Base-by-base conservation (phyloP, 1,139 yeast species). In the Hansenula lynferdii region DNA sequence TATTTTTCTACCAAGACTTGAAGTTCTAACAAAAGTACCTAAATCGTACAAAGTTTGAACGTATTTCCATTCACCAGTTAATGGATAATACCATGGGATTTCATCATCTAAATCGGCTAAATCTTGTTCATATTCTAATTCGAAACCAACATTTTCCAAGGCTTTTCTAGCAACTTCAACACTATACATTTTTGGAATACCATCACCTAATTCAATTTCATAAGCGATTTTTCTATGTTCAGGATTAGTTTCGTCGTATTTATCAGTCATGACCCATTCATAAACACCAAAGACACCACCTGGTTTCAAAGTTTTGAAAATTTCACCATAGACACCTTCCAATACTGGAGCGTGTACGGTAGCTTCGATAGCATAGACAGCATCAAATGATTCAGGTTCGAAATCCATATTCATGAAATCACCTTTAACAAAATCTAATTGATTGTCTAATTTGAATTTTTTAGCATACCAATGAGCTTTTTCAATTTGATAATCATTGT, bases 371-470 rank as follows among this genome's bases (percentile, higher is more conserved):
- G 98, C 97, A 58, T 92, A 92, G 33, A 92, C 98, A 36, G 96
- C 96, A 64, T 92, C 98, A 60, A 94, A 92, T 27, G 90, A 64
- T 58, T 80, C 84, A 49, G 85, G 83, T 62, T 81, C 87, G 56
- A 94, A 90, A 56, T 92, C 97, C 97, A 92, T 87, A 65, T 90
- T 95, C 98, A 92, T 94, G 72, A 92, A 92, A 65, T 92, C 98
- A 53, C 98, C 98, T 70, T 92, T 92, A 56, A 89, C 96, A 55
- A 85, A 90, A 22, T 79, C 71, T 58, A 90, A 71, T 67, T 87
- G 82, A 61, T 85, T 73, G 46, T 75, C 80, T 57, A 92, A 68
- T 28, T 80, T 74, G 60, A 71, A 70, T 51, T 70, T 71, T 55
- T 75, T 64, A 42, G 97, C 87, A 63, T 87, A 86, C 64, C 75